Percentiles rank a stretch among this genome's conserved stretches.
These are phyloP conservation scores for Ilex paraguariensis DNA, from an alignment of 305 asterid genomes.

Conservation along the genomic window DNA sequence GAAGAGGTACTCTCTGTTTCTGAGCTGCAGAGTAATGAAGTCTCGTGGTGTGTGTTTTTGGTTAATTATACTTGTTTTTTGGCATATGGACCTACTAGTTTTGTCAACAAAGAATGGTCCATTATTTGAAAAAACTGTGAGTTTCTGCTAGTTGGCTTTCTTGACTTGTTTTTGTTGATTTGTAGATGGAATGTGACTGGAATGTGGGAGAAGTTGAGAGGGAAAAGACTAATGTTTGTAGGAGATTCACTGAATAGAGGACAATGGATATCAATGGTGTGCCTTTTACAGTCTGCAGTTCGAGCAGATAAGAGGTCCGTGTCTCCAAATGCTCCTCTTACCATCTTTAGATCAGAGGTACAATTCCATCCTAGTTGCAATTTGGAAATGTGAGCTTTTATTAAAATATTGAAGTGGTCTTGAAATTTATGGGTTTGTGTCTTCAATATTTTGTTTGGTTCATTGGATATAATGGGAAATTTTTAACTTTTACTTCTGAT, in stretches of 20 bases:
- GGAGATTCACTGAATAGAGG: conserved; percentile 91
- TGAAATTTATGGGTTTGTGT: no score
- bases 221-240: conserved; percentile 86
- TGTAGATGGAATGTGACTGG: conserved; percentile 73
- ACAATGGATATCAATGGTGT: conserved; percentile 90
- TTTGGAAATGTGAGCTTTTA: no score
- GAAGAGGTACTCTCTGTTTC: conserved; percentile 48
- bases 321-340: conserved; percentile 80
- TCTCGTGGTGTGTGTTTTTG: no score
- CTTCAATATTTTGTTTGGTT: no score
- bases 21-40: background rate
- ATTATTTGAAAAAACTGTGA: no score
- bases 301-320: conserved; percentile 58
- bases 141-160: no score
- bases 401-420: no score
- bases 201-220: conserved; percentile 92
- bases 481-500: no score
- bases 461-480: no score
- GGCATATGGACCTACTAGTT: no score
- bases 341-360: conserved; percentile 86
- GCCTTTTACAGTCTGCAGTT: conserved; percentile 63
- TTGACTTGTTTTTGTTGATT: conserved; percentile 7
- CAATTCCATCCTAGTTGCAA: background rate
- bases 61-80: no score
- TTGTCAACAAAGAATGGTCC: no score